Conservation (phyloP, 176 grass and related monocot genomes). For the Melocanna baccifera region DNA sequence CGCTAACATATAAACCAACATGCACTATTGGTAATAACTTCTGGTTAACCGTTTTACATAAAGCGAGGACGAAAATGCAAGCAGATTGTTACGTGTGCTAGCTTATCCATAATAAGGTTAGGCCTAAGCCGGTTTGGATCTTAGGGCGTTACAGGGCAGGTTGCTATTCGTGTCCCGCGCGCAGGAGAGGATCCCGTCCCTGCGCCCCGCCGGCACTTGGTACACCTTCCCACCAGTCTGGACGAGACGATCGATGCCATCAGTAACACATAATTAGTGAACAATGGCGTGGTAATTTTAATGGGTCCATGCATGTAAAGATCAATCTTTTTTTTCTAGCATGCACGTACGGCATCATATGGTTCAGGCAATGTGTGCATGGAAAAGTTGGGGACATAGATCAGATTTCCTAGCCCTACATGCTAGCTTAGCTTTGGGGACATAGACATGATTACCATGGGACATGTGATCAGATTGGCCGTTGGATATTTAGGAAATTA, state of each 20-base stretch:
- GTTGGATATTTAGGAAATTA: too few relatives aligned
- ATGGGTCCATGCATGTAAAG: not conserved
- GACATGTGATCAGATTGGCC: too few relatives aligned
- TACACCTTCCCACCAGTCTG: slow-evolving; percentile 77
- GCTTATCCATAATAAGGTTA: too few relatives aligned
- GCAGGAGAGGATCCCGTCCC: slow-evolving; percentile 58
- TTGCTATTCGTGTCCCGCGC: slow-evolving; percentile 54
- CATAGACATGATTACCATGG: too few relatives aligned
- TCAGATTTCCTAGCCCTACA: slow-evolving; percentile 12
- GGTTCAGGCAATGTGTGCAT: slow-evolving; percentile 17
- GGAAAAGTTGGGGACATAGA: slow-evolving; percentile 22
- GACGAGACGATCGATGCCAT: not conserved
- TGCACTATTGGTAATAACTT: too few relatives aligned
- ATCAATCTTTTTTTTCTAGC: not conserved
- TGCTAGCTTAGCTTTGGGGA: slow-evolving; percentile 22
- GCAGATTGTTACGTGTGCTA: too few relatives aligned
- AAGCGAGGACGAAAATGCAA: too few relatives aligned
- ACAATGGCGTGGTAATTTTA: slow-evolving; percentile 18
- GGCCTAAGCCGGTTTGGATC: too few relatives aligned
- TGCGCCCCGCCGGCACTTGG: slow-evolving; percentile 58
- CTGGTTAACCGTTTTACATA: too few relatives aligned
- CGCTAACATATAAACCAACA: too few relatives aligned
- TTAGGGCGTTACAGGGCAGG: too few relatives aligned
- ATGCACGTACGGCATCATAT: slow-evolving; percentile 22
- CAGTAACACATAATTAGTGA: not conserved